A percentile compares a stretch with the other conserved stretches of the same genome.
phyloP scores from a whole-genome alignment of 1,284 basidiomycete genomes.

The Puccinia coronata region DNA sequence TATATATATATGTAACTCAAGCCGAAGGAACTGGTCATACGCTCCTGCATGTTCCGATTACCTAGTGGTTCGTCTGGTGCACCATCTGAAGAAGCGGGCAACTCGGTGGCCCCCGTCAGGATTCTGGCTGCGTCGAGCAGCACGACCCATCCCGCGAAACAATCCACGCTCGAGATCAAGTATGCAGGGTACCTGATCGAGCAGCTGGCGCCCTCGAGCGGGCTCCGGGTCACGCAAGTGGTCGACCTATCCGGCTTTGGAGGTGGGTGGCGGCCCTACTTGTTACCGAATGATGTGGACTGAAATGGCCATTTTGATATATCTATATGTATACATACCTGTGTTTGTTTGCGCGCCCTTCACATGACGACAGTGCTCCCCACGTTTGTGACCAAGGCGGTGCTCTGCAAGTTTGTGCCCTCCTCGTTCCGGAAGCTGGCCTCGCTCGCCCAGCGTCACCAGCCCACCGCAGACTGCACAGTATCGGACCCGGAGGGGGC shows the following conservation, averaged over 20 bases:
- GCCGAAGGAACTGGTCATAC: constrained; percentile 38
- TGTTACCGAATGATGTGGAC: not conserved
- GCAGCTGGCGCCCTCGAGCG: constrained; percentile 12
- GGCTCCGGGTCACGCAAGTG: constrained; percentile 10
- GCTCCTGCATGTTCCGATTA: constrained; percentile 4
- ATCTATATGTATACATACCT: not conserved
- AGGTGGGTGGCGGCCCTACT: not conserved
- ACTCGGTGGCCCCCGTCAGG: not conserved
- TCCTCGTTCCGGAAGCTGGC: constrained; percentile 31
- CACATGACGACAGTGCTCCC: constrained; percentile 34
- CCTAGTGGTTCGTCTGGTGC: not conserved
- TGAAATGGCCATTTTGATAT: not conserved
- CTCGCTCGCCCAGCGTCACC: constrained; percentile 8
- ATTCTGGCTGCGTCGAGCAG: constrained; percentile 33
- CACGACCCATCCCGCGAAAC: constrained; percentile 22
- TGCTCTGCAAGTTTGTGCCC: constrained; percentile 33
- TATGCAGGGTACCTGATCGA: constrained; percentile 37
- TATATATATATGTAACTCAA: not conserved
- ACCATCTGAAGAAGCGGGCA: not conserved
- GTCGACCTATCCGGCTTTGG: constrained; percentile 41
- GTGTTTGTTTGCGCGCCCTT: no score
- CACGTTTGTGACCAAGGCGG: constrained; percentile 33
- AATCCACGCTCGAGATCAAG: constrained; percentile 27
- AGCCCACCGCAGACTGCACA: not conserved
- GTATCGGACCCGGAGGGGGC: not conserved